Base-by-base conservation (phyloP, 768 basidiomycete species). In the Clitopilus passeckerianus region DNA sequence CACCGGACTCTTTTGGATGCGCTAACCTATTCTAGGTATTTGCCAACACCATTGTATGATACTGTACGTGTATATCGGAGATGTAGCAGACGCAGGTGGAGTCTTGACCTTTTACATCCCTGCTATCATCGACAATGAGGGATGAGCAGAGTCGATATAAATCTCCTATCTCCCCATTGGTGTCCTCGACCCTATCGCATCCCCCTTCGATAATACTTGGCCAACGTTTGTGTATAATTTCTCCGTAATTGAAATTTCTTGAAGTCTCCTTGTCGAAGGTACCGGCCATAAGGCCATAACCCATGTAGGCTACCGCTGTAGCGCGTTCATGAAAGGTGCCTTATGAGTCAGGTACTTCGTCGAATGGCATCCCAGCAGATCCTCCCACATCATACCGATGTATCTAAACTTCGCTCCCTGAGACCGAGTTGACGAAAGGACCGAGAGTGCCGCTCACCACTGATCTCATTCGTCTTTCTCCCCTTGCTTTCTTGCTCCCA, bases 71-170 rank as follows among this genome's bases (percentile, higher is more conserved):
- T 95, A 94, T 67, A 88, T 94, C 46, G 93, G 93, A 9, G 87
- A 91, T 33, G 80, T 87, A 10, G 82, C 83, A 5, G 86, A 91
- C 58, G 84, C 88, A 0, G 90, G 92, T 50, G 93, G 91, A 1
- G 90, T 95, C 43, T 76, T 95, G 62, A 95, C 93, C 1, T 94
- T 90, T 68, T 95, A 93, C 67, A 86, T 95, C 56, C 93, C 93
- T 44, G 89, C 87, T 1, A 82, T 90, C 37, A 79, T 89, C 50
- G 84, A 87, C 44, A 88, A 86, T 58, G 73, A 71, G 52, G 57
- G 65, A 6, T 68, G 66, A 64, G 22, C 10, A 23, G 2, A 41
- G 12, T 5, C 37, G 37, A 41, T 55, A 18, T 50, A 50, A 50
- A 50, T 50, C 46, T 50, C 46, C 46, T 50, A 20, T 50, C 46